Evolutionary conservation across 176 grass and related monocot species (phyloP).

Genomic region (Oryza officinalis): DNA sequence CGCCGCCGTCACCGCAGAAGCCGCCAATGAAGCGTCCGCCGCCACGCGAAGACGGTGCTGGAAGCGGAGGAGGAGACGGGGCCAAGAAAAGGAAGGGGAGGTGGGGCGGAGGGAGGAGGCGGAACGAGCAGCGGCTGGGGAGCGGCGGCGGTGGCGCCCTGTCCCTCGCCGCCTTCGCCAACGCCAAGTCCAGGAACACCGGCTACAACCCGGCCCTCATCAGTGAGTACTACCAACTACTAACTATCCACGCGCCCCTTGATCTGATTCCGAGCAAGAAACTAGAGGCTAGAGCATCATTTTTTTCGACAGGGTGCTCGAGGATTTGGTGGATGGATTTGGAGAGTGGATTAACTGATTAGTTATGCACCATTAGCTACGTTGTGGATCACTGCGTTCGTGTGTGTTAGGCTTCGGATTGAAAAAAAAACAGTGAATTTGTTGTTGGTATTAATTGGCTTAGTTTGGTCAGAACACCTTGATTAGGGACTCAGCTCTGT

Average conservation of each 20-base stretch:
- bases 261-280: background rate
- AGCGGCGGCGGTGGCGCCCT: slow-evolving; percentile 59
- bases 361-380: background rate
- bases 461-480: background rate
- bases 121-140: slow-evolving; percentile 75
- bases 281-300: too few species aligned
- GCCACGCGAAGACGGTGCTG: background rate
- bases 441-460: background rate
- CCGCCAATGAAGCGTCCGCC: slow-evolving; percentile 45
- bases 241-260: background rate
- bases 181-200: slow-evolving; percentile 64
- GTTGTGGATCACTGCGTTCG: background rate
- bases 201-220: slow-evolving; percentile 83
- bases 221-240: slow-evolving; percentile 38
- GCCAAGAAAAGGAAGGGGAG: slow-evolving; percentile 38
- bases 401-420: background rate
- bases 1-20: background rate
- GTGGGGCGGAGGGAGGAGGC: slow-evolving; percentile 48
- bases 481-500: background rate
- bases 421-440: background rate
- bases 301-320: background rate
- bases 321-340: background rate
- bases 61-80: background rate
- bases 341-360: background rate
- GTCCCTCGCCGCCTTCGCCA: slow-evolving; percentile 81